Evolutionary conservation across 208 protist species (phyloP).

Genomic region (Trypanosoma melophagium): DNA sequence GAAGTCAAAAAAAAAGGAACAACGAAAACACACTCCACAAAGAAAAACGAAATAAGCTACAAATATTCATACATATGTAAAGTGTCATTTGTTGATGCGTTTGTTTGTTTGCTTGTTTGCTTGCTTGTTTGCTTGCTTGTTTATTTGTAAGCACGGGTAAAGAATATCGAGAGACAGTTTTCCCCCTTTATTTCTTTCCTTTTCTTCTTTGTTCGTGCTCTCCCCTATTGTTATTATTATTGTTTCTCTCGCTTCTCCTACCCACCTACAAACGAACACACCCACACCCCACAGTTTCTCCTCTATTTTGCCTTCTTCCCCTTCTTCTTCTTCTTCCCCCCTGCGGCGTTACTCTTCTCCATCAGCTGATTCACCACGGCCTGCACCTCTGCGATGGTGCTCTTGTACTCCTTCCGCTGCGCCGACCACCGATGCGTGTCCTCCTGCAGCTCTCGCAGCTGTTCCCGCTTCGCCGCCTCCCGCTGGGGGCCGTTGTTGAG

Average conservation of each 20-base stretch:
- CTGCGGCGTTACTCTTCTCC: slow-evolving; percentile 22
- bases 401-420: slow-evolving; percentile 66
- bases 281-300: background rate
- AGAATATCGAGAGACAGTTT: slow-evolving; percentile 8
- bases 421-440: slow-evolving; percentile 56
- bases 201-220: slow-evolving; percentile 8
- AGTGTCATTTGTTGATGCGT: background rate
- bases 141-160: too few species aligned
- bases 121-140: background rate
- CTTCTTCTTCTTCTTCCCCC: slow-evolving; percentile 22
- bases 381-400: slow-evolving; percentile 43
- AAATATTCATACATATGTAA: slow-evolving; percentile 20
- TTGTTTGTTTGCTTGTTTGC: too few species aligned
- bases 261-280: background rate
- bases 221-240: slow-evolving; percentile 5
- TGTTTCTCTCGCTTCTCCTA: slow-evolving; percentile 9
- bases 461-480: slow-evolving; percentile 45
- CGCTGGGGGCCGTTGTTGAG: slow-evolving; percentile 51
- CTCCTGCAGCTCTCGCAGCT: slow-evolving; percentile 46
- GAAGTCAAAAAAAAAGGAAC: slow-evolving; percentile 13
- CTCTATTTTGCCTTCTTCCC: slow-evolving; percentile 18
- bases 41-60: slow-evolving; percentile 17
- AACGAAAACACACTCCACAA: slow-evolving; percentile 8
- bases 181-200: slow-evolving; percentile 33
- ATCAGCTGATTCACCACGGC: slow-evolving; percentile 43